A percentile compares a stretch with the other conserved stretches of the same genome.
phyloP scores from a whole-genome alignment of 192 early-diverging fungal species.

The Endogone sp. region DNA sequence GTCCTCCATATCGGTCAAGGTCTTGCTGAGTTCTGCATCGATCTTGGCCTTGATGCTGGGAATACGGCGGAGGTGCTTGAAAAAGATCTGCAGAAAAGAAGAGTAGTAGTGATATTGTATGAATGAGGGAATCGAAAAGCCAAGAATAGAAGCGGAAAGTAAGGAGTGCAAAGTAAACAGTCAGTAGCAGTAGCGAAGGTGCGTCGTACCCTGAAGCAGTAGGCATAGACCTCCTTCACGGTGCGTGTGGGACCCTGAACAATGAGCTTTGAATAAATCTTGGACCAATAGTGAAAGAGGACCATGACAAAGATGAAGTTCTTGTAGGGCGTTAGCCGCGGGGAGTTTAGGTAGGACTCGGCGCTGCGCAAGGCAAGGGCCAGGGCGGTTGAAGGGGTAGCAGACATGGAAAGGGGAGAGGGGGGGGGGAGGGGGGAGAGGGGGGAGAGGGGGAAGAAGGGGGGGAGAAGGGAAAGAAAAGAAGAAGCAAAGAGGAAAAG shows the following conservation, averaged over 20 bases:
- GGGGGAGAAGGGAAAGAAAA: not conserved
- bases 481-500: no score
- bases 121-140: not conserved
- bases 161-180: not conserved
- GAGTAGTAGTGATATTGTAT: slow-evolving; percentile 7
- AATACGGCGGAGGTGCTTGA: slow-evolving; percentile 40
- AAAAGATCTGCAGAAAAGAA: slow-evolving; percentile 33
- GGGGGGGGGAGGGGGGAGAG: no score
- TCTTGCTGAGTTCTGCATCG: slow-evolving; percentile 73
- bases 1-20: slow-evolving; percentile 75
- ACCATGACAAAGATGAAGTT: slow-evolving; percentile 61
- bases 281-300: slow-evolving; percentile 41
- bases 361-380: not conserved
- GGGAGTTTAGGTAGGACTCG: slow-evolving; percentile 30
- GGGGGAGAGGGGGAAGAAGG: not conserved
- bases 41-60: slow-evolving; percentile 61
- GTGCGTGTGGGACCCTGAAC: slow-evolving; percentile 56
- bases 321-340: slow-evolving; percentile 42
- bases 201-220: slow-evolving; percentile 46
- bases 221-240: slow-evolving; percentile 33
- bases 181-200: not conserved
- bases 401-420: not conserved
- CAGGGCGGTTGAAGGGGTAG: not conserved
- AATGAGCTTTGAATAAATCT: slow-evolving; percentile 39
- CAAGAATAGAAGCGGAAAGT: not conserved